Conservation (phyloP, 78 protist species). For the Dictyostelium capitatum region DNA sequence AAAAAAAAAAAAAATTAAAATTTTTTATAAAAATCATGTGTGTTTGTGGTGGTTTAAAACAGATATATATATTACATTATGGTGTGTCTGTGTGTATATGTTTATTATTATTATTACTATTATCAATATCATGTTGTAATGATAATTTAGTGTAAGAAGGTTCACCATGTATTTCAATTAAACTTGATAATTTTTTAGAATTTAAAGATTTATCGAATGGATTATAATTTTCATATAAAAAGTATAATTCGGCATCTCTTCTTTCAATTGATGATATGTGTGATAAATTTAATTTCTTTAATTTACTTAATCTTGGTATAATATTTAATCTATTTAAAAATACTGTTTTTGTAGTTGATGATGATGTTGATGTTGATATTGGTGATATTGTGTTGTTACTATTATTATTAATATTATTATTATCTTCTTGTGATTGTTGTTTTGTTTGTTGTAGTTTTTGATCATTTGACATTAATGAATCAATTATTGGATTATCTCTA, state of each 20-base stretch:
- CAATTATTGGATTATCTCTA: conserved; percentile 57
- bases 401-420: not conserved
- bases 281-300: conserved; percentile 53
- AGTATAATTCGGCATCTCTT: conserved; percentile 43
- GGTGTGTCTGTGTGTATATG: too few species aligned
- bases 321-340: conserved; percentile 30
- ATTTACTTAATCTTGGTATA: conserved; percentile 37
- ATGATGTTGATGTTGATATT: not conserved
- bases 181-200: not conserved
- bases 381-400: not conserved
- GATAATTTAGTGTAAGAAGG: not conserved
- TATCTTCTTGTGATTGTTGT: not conserved
- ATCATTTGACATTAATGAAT: not conserved
- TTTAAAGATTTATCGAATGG: not conserved
- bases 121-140: too few species aligned
- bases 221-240: conserved; percentile 38
- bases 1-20: not conserved
- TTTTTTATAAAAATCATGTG: not conserved
- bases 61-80: too few species aligned
- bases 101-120: too few species aligned
- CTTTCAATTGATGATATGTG: conserved; percentile 38
- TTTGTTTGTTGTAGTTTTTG: not conserved
- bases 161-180: conserved; percentile 11
- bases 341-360: not conserved
- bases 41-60: too few species aligned